Conservation (phyloP, 352 stramenopile species). For the Aphanomyces astaci region DNA sequence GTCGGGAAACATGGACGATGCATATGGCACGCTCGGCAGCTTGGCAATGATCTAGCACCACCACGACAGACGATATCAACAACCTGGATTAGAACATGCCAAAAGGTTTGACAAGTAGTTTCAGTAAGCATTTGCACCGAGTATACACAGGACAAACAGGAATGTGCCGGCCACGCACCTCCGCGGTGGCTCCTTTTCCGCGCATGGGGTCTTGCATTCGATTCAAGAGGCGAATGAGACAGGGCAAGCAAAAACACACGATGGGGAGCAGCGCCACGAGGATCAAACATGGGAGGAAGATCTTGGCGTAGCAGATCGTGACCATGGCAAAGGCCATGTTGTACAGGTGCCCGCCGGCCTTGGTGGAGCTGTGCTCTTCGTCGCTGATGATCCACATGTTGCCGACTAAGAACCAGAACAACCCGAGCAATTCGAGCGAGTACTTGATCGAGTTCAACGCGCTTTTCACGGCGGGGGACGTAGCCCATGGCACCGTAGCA, state of each 20-base stretch:
- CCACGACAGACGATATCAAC: too few species aligned
- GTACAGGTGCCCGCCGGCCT: conserved; percentile 72
- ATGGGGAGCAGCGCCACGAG: conserved; percentile 84
- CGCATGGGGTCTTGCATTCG: conserved; percentile 81
- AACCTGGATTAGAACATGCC: too few species aligned
- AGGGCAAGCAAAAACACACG: conserved; percentile 91
- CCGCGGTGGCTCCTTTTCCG: conserved; percentile 75
- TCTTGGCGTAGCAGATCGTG: conserved; percentile 88
- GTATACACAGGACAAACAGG: too few species aligned
- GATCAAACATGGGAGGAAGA: conserved; percentile 88
- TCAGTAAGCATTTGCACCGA: too few species aligned
- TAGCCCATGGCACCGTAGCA: not conserved
- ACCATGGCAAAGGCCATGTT: conserved; percentile 87
- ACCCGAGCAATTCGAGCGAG: conserved; percentile 54
- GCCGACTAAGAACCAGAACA: conserved; percentile 83
- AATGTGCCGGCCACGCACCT: conserved; percentile 33
- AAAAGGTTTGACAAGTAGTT: too few species aligned
- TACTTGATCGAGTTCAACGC: conserved; percentile 50
- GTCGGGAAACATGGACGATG: conserved; percentile 20
- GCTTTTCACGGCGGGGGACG: not conserved
- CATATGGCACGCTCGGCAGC: conserved; percentile 10
- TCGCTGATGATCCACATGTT: conserved; percentile 87
- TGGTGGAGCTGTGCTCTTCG: conserved; percentile 45
- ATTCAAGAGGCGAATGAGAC: conserved; percentile 87
- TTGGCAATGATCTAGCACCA: conserved; percentile 10